A percentile compares a stretch with the other conserved stretches of the same genome.
These are phyloP conservation scores for Acacia crassicarpa DNA, from an alignment of 306 rosid species.

Conservation along the genomic window DNA sequence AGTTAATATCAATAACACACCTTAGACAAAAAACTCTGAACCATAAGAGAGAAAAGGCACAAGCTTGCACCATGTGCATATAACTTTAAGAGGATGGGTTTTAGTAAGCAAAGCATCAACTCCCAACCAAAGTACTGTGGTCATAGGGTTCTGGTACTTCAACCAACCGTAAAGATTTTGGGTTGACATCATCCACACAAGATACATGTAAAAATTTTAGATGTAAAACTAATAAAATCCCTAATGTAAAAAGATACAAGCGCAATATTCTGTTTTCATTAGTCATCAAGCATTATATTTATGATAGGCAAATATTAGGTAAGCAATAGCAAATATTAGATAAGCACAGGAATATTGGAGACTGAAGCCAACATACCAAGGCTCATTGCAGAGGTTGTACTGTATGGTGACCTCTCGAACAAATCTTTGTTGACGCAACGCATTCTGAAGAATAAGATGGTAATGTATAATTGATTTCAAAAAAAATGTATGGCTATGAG, in stretches of 20 bases:
- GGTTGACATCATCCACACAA: neutral
- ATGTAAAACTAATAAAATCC: neutral
- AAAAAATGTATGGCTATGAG: neutral
- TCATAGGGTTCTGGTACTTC: neutral
- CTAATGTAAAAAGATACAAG: neutral
- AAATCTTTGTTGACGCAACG: constrained; percentile 82
- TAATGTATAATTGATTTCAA: neutral
- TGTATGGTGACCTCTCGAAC: constrained; percentile 95
- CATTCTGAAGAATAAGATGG: constrained; percentile 66
- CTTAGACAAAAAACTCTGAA: neutral
- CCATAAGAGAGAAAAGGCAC: neutral
- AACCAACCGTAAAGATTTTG: neutral
- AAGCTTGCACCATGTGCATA: neutral
- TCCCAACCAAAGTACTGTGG: neutral
- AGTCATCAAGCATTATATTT: neutral
- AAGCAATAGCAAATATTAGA: neutral
- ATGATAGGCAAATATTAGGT: neutral
- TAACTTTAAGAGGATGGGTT: neutral
- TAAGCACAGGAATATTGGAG: neutral
- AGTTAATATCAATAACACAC: neutral
- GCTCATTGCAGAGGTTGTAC: constrained; percentile 99
- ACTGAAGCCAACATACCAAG: constrained; percentile 59
- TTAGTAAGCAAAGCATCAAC: neutral
- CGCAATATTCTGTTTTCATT: neutral
- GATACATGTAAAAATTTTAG: neutral